A percentile compares a stretch with the other conserved stretches of the same genome.
phyloP scores from a whole-genome alignment of 2,329 filamentous ascomycete genomes.

The Nothopassalora personata region DNA sequence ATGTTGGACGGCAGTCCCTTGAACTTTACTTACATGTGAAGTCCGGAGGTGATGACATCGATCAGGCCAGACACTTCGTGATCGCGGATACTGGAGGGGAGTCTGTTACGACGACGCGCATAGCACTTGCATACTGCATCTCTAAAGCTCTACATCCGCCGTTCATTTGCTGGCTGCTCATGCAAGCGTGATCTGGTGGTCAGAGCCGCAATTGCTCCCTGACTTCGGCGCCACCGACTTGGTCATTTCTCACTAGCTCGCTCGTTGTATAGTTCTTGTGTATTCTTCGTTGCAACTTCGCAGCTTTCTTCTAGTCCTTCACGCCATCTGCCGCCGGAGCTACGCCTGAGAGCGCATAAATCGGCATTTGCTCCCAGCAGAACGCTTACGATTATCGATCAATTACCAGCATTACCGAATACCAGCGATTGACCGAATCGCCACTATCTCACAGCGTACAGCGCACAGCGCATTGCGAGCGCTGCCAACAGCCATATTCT shows the following conservation, averaged over 20 bases:
- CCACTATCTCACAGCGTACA: too few relatives aligned
- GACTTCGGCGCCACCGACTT: neutral
- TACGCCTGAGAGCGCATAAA: neutral
- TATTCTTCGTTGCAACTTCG: neutral
- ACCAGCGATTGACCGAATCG: neutral
- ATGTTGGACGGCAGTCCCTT: neutral
- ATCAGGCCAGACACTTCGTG: neutral
- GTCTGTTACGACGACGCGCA: neutral
- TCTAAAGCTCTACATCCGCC: neutral
- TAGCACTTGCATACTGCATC: neutral
- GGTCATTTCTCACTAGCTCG: neutral
- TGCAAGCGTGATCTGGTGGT: neutral
- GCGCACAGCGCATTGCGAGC: neutral
- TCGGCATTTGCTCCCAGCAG: neutral
- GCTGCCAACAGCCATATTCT: neutral
- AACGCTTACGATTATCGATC: too few relatives aligned
- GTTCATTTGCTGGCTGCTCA: neutral
- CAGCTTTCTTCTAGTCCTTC: neutral
- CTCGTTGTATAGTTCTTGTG: neutral
- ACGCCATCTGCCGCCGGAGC: neutral
- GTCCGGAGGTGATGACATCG: neutral
- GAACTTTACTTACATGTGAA: neutral
- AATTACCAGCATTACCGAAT: neutral
- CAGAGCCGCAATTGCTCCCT: conserved; percentile 1
- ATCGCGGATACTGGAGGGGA: neutral